A percentile compares a stretch with the other conserved stretches of the same genome.
phyloP scores from a whole-genome alignment of 1,139 yeast species.

The Nakaseomyces bracarensis region DNA sequence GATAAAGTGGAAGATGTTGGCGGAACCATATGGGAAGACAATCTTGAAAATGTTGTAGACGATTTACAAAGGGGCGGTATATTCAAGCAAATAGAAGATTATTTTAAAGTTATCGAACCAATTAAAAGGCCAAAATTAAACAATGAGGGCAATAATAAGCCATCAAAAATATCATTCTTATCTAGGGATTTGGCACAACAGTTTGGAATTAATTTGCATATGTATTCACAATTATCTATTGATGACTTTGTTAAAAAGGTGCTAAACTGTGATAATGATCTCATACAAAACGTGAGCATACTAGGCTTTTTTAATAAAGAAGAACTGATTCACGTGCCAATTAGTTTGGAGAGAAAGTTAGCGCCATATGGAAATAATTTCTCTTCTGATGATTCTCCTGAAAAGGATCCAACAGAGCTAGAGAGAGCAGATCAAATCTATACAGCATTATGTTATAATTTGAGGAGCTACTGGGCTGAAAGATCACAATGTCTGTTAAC shows the following conservation, averaged over 20 bases:
- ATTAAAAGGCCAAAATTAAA: conserved; percentile 43
- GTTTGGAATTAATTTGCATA: conserved; percentile 85
- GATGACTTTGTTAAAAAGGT: conserved; percentile 58
- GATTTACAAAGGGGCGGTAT: conserved; percentile 52
- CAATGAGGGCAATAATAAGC: conserved; percentile 27
- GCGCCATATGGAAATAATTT: conserved; percentile 63
- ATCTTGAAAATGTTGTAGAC: conserved; percentile 45
- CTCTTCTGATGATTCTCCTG: conserved; percentile 37
- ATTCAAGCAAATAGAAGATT: conserved; percentile 64
- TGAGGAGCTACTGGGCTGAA: conserved; percentile 77
- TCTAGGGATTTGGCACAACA: conserved; percentile 81
- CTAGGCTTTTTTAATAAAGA: conserved; percentile 77
- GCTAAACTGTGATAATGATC: conserved; percentile 62
- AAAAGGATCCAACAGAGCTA: conserved; percentile 51
- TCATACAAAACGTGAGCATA: conserved; percentile 59
- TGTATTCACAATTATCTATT: conserved; percentile 57
- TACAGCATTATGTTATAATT: conserved; percentile 66
- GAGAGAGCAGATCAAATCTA: conserved; percentile 78
- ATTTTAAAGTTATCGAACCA: conserved; percentile 42
- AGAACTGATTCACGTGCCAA: conserved; percentile 63
- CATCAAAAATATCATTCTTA: conserved; percentile 47
- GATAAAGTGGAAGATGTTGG: conserved; percentile 66
- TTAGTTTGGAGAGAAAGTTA: conserved; percentile 53
- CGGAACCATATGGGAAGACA: conserved; percentile 70
- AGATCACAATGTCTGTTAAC: conserved; percentile 72